Percentiles rank a stretch among this genome's conserved stretches.
These are phyloP conservation scores for Usnea hakonensis DNA, from an alignment of 495 filamentous ascomycete genomes.

Conservation along the genomic window DNA sequence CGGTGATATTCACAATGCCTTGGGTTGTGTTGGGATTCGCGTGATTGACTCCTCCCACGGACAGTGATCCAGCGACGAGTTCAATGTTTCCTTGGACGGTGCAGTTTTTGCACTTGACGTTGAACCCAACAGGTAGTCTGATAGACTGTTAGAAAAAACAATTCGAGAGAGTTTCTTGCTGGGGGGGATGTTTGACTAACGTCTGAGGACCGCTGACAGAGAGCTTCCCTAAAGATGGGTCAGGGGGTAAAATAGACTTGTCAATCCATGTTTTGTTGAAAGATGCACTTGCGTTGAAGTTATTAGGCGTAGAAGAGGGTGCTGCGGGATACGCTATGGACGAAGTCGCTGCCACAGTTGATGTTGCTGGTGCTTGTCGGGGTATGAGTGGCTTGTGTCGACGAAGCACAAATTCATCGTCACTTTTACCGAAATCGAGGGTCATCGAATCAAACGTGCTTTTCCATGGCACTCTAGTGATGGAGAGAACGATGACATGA, in stretches of 20 bases:
- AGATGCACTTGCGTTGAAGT: conserved; percentile 5
- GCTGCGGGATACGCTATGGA: conserved; percentile 10
- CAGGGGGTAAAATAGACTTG: conserved; percentile 19
- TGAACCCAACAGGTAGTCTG: conserved; percentile 16
- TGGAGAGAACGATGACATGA: conserved; percentile 13
- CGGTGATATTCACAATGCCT: conserved; percentile 8
- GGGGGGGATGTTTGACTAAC: conserved; percentile 4
- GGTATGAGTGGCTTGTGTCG: conserved; percentile 8
- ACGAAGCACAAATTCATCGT: conserved; percentile 7
- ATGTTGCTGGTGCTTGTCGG: conserved; percentile 10
- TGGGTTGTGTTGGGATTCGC: neutral
- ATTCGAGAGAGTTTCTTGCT: neutral
- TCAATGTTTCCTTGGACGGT: conserved; percentile 26
- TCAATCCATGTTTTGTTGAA: conserved; percentile 14
- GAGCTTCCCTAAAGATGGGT: conserved; percentile 6
- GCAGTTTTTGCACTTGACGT: conserved; percentile 30
- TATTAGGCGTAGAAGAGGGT: conserved; percentile 14
- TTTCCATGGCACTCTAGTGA: conserved; percentile 17
- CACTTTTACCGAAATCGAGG: conserved; percentile 20
- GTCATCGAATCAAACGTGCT: conserved; percentile 18
- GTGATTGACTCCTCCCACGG: conserved; percentile 4
- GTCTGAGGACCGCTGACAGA: conserved; percentile 8
- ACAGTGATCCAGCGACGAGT: conserved; percentile 24
- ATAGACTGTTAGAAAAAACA: neutral
- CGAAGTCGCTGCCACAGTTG: conserved; percentile 3